A percentile compares a stretch with the other conserved stretches of the same genome.
These are phyloP conservation scores for Ascomycota sp. DNA, from an alignment of 2,329 filamentous ascomycete genomes.

Conservation along the genomic window DNA sequence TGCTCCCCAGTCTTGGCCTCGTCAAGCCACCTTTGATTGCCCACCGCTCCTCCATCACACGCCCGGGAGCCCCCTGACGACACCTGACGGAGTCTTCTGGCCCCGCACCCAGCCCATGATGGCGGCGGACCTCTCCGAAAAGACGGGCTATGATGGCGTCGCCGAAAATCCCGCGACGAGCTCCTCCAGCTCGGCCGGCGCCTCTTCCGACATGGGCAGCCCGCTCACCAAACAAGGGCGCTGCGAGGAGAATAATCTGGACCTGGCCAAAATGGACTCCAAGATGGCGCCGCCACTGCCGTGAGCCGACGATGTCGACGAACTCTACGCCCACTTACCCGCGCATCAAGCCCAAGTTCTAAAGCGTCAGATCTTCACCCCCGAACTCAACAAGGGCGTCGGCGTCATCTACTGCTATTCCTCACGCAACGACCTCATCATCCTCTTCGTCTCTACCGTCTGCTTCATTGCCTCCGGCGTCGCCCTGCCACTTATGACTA, in stretches of 20 bases:
- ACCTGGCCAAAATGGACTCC: conserved; percentile 4
- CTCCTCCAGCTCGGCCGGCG: neutral
- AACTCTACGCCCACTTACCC: conserved; percentile 41
- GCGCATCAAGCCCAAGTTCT: conserved; percentile 45
- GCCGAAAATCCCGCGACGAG: neutral
- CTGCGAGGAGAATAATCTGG: too few relatives aligned
- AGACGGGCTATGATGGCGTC: neutral
- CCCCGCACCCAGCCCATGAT: too few relatives aligned
- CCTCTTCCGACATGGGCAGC: conserved; percentile 1
- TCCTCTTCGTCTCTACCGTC: conserved; percentile 39
- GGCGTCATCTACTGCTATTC: conserved; percentile 51
- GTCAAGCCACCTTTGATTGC: too few relatives aligned
- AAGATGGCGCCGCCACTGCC: conserved; percentile 8
- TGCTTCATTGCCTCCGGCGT: conserved; percentile 54
- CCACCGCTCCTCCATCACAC: too few relatives aligned
- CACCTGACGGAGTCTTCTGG: too few relatives aligned
- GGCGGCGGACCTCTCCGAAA: neutral
- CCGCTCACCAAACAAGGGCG: neutral
- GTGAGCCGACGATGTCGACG: conserved; percentile 19
- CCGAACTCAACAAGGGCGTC: conserved; percentile 42
- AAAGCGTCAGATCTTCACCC: conserved; percentile 45
- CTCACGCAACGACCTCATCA: conserved; percentile 39
- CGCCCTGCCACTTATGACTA: conserved; percentile 59
- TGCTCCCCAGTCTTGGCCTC: too few relatives aligned
- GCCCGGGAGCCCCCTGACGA: too few relatives aligned